These are phyloP conservation scores for Phytophthora citricola DNA, from an alignment of 352 stramenopile genomes.

Conservation along the genomic window DNA sequence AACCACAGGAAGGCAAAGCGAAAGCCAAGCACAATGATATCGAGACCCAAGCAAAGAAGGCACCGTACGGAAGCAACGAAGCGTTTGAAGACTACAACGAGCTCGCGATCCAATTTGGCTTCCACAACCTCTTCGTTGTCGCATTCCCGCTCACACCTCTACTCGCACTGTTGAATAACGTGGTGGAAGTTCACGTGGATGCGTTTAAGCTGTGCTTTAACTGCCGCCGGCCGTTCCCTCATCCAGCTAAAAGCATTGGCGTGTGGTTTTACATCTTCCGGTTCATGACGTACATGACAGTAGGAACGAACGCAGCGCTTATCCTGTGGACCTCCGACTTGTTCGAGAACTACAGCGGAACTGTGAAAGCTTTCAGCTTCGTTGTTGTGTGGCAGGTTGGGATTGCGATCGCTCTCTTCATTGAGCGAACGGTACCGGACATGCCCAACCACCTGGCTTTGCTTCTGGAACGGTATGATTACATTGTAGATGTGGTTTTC, in stretches of 20 bases:
- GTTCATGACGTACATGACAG: slow-evolving; percentile 74
- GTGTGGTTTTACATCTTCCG: slow-evolving; percentile 89
- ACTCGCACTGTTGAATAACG: slow-evolving; percentile 89
- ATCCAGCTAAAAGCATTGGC: slow-evolving; percentile 84
- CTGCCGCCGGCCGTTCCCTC: slow-evolving; percentile 73
- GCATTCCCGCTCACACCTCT: slow-evolving; percentile 93
- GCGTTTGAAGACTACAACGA: slow-evolving; percentile 89
- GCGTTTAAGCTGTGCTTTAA: slow-evolving; percentile 63
- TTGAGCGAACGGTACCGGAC: slow-evolving; percentile 64
- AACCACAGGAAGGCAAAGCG: slow-evolving; percentile 31
- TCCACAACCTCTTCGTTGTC: slow-evolving; percentile 93
- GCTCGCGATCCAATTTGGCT: slow-evolving; percentile 94
- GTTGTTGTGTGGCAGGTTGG: slow-evolving; percentile 70
- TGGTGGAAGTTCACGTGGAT: slow-evolving; percentile 91
- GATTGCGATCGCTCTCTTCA: slow-evolving; percentile 53
- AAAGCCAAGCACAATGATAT: slow-evolving; percentile 63
- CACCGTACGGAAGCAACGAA: slow-evolving; percentile 74
- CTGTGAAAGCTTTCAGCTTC: slow-evolving; percentile 64
- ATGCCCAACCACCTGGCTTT: slow-evolving; percentile 48
- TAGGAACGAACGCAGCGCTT: slow-evolving; percentile 72
- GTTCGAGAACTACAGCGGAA: slow-evolving; percentile 45
- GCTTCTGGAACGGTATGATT: slow-evolving; percentile 60
- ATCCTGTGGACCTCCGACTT: slow-evolving; percentile 76
- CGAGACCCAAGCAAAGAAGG: slow-evolving; percentile 72
- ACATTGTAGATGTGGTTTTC: slow-evolving; percentile 77